phyloP scores from a whole-genome alignment of 768 basidiomycete genomes.

The Leccinellum rugosiceps region DNA sequence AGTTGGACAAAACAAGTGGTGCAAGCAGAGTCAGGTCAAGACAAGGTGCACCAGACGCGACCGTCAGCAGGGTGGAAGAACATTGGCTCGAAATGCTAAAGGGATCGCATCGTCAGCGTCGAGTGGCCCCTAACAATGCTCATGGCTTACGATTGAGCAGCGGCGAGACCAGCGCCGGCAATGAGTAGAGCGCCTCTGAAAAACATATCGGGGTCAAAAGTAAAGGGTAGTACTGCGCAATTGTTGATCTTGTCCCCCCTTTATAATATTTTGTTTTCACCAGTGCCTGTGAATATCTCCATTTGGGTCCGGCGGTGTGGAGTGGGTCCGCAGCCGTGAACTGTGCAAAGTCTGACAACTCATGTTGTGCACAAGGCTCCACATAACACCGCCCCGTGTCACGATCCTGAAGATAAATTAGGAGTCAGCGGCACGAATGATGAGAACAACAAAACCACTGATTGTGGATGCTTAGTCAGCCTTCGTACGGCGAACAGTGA shows the following conservation, averaged over 20 bases:
- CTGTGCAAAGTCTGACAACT: too few relatives aligned
- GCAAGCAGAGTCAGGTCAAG: slow-evolving; percentile 37
- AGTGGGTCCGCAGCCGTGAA: too few relatives aligned
- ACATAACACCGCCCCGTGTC: background rate
- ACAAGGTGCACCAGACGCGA: slow-evolving; percentile 42
- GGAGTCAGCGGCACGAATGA: too few relatives aligned
- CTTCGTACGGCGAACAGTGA: background rate
- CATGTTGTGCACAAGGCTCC: too few relatives aligned
- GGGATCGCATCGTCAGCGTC: background rate
- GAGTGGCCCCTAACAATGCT: background rate
- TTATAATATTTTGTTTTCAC: slow-evolving; percentile 11
- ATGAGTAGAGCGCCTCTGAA: slow-evolving; percentile 24
- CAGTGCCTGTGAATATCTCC: background rate
- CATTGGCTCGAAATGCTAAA: slow-evolving; percentile 37
- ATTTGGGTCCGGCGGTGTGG: background rate
- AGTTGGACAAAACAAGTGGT: slow-evolving; percentile 24
- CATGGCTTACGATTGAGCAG: slow-evolving; percentile 44
- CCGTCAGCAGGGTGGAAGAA: slow-evolving; percentile 39
- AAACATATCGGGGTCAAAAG: slow-evolving; percentile 21
- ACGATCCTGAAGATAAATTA: too few relatives aligned
- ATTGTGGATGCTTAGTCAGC: background rate
- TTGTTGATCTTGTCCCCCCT: background rate
- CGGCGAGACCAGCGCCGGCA: slow-evolving; percentile 33
- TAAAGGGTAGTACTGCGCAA: slow-evolving; percentile 7
- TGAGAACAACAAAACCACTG: too few relatives aligned